Percentiles rank a stretch among this genome's conserved stretches.
These are phyloP conservation scores for Digitaria exilis DNA, from an alignment of 202 grass and related monocot genomes.

Conservation along the genomic window DNA sequence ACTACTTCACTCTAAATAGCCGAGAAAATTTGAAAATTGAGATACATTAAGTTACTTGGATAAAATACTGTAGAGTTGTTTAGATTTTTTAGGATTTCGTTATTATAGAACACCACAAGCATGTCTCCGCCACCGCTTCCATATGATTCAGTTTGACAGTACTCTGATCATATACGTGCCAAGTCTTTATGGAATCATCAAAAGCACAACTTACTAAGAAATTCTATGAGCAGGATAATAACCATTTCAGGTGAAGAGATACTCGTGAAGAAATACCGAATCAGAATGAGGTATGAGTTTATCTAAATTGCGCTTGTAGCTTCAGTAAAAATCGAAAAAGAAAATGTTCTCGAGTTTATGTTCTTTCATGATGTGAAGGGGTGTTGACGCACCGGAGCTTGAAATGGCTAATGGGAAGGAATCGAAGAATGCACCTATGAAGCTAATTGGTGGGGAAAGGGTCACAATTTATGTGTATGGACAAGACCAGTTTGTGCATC, in stretches of 20 bases:
- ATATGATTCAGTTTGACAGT: too few relatives aligned
- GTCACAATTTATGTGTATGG: slow-evolving; percentile 57
- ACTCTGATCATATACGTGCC: background rate
- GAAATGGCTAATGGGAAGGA: slow-evolving; percentile 56
- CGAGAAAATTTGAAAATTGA: too few relatives aligned
- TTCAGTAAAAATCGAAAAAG: background rate
- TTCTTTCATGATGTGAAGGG: slow-evolving; percentile 52
- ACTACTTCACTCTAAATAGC: too few relatives aligned
- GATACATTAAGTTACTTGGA: too few relatives aligned
- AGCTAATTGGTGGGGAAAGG: slow-evolving; percentile 55
- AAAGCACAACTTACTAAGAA: slow-evolving; percentile 25
- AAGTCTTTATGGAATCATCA: background rate
- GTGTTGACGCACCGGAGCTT: slow-evolving; percentile 75
- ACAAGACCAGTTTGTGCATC: slow-evolving; percentile 52
- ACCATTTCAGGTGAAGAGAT: slow-evolving; percentile 39
- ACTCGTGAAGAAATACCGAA: slow-evolving; percentile 62
- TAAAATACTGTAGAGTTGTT: too few relatives aligned
- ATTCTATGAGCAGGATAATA: slow-evolving; percentile 39
- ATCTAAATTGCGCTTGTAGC: background rate
- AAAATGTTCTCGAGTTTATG: slow-evolving; percentile 2
- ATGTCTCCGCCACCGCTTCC: too few relatives aligned
- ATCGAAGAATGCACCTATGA: slow-evolving; percentile 51
- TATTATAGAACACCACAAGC: background rate
- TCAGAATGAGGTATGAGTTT: slow-evolving; percentile 65
- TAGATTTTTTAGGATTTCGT: background rate